Evolutionary conservation across 139 green algal genomes (phyloP).

Genomic region (Ettlia oleoabundans): DNA sequence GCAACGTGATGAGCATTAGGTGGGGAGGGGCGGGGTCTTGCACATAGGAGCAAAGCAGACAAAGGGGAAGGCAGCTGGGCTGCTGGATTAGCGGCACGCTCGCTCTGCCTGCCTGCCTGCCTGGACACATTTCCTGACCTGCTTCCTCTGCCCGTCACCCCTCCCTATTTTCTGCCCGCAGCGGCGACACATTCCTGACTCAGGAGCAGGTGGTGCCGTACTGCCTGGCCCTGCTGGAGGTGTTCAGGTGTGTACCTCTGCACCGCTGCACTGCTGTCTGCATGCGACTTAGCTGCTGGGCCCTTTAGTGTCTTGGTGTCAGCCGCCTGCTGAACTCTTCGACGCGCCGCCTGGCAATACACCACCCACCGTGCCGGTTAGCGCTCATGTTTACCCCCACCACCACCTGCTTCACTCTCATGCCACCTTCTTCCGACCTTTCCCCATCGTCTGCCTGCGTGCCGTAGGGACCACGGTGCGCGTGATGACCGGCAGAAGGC

Average conservation of each 20-base stretch:
- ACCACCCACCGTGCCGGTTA: too few relatives aligned
- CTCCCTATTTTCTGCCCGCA: background rate
- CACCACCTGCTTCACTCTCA: background rate
- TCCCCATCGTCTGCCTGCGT: background rate
- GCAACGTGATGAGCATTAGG: conserved; percentile 89
- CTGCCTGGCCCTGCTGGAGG: conserved; percentile 76
- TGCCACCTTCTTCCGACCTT: background rate
- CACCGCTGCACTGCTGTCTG: too few relatives aligned
- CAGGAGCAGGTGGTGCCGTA: conserved; percentile 79
- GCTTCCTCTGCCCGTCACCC: background rate
- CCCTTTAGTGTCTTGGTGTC: too few relatives aligned
- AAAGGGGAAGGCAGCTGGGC: too few relatives aligned
- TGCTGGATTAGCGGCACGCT: too few relatives aligned
- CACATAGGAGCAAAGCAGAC: background rate
- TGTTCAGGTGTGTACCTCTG: conserved; percentile 65
- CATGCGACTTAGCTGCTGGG: background rate
- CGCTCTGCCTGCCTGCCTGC: too few relatives aligned
- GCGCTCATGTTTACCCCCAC: background rate
- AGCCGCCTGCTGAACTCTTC: too few relatives aligned
- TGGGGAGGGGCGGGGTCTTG: background rate
- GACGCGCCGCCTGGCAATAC: too few relatives aligned
- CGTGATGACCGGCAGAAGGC: conserved; percentile 90
- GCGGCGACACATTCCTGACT: conserved; percentile 83
- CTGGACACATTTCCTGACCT: background rate
- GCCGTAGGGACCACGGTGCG: conserved; percentile 85